Evolutionary conservation across 208 protist species (phyloP).

Genomic region (Leishmania tropica): DNA sequence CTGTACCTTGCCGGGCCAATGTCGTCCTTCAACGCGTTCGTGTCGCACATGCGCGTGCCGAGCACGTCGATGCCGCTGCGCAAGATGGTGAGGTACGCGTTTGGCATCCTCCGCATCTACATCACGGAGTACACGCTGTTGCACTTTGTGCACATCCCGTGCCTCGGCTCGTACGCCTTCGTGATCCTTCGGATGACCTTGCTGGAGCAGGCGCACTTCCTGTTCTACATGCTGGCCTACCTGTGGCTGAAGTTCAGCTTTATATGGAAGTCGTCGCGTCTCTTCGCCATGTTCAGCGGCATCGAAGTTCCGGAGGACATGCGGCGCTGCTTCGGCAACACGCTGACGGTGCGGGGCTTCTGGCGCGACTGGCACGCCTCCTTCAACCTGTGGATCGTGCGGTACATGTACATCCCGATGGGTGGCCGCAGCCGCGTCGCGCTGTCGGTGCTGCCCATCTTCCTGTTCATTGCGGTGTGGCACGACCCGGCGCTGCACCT

Average conservation of each 20-base stretch:
- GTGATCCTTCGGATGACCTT: slow-evolving; percentile 82
- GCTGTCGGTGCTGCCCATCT: slow-evolving; percentile 85
- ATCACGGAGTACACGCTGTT: slow-evolving; percentile 25
- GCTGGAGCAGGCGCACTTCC: slow-evolving; percentile 80
- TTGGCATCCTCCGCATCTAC: slow-evolving; percentile 23
- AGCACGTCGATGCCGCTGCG: slow-evolving; percentile 31
- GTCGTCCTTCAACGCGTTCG: slow-evolving; percentile 89
- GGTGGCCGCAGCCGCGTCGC: slow-evolving; percentile 62
- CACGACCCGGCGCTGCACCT: slow-evolving; percentile 86
- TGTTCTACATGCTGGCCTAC: slow-evolving; percentile 65
- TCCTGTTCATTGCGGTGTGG: slow-evolving; percentile 94
- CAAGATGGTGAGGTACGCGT: slow-evolving; percentile 18
- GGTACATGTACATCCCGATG: slow-evolving; percentile 95
- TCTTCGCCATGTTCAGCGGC: slow-evolving; percentile 81
- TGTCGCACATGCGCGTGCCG: slow-evolving; percentile 58
- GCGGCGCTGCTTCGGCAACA: slow-evolving; percentile 85
- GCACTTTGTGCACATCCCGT: slow-evolving; percentile 59
- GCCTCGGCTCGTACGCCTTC: slow-evolving; percentile 46
- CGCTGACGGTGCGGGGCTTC: slow-evolving; percentile 85
- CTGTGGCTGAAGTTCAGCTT: slow-evolving; percentile 92
- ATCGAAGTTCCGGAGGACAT: slow-evolving; percentile 92
- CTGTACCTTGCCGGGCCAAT: slow-evolving; percentile 93
- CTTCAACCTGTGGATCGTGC: slow-evolving; percentile 94
- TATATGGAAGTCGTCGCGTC: slow-evolving; percentile 89
- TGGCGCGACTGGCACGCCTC: slow-evolving; percentile 94